Conservation (phyloP, 2,329 filamentous ascomycete species). For the Fusarium citri region DNA sequence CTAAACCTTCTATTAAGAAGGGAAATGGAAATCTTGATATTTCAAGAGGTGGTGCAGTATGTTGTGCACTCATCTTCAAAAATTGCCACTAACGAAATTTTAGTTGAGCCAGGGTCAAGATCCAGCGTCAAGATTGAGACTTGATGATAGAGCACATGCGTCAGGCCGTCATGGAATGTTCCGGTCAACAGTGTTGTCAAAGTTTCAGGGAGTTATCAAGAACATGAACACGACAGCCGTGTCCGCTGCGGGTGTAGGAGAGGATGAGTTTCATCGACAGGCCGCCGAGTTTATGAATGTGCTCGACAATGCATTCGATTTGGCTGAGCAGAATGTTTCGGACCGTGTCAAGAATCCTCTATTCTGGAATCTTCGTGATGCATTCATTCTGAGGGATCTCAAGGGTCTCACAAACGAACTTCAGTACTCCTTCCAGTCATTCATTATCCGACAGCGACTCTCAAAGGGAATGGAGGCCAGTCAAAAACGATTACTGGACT, state of each 20-base stretch:
- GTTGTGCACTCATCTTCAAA: background rate
- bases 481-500: slow-evolving; percentile 78
- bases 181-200: slow-evolving; percentile 50
- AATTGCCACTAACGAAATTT: background rate
- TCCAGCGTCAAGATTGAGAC: slow-evolving; percentile 49
- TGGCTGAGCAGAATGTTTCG: slow-evolving; percentile 56
- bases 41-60: slow-evolving; percentile 45
- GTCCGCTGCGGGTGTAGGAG: slow-evolving; percentile 46
- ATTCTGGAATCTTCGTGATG: slow-evolving; percentile 68
- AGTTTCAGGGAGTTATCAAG: slow-evolving; percentile 53
- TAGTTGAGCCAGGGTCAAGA: slow-evolving; percentile 52
- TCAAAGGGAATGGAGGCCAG: slow-evolving; percentile 66
- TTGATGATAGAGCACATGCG: slow-evolving; percentile 42
- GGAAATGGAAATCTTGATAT: background rate
- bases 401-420: slow-evolving; percentile 68
- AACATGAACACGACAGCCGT: slow-evolving; percentile 39
- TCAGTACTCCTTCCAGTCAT: slow-evolving; percentile 75
- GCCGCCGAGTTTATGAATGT: slow-evolving; percentile 58
- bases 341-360: slow-evolving; percentile 62
- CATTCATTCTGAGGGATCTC: slow-evolving; percentile 66
- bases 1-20: background rate
- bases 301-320: slow-evolving; percentile 58
- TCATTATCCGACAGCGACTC: slow-evolving; percentile 68
- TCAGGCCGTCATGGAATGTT: slow-evolving; percentile 50
- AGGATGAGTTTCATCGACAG: slow-evolving; percentile 59